Evolutionary conservation across 305 asterid genomes (phyloP).

Genomic region (Fraxinus velutina): DNA sequence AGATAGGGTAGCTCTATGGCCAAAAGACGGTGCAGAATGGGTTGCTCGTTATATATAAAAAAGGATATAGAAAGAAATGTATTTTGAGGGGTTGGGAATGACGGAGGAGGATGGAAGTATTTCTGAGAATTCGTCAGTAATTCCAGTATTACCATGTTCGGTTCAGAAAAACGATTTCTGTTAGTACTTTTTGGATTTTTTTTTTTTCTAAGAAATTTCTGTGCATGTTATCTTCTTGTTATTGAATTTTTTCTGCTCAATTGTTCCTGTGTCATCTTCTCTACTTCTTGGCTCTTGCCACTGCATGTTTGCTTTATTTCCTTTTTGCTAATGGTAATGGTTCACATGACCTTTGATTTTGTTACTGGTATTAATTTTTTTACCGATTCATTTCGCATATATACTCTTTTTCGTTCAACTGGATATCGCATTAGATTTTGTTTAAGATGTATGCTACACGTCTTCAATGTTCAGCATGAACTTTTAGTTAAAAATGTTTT

Average conservation of each 20-base stretch:
- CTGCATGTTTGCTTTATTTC: not conserved
- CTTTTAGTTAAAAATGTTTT: not conserved
- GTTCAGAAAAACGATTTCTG: no score
- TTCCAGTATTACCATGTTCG: no score
- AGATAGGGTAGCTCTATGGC: no score
- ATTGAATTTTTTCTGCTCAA: not conserved
- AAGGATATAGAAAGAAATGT: not conserved
- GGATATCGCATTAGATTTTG: no score
- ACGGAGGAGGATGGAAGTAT: not conserved
- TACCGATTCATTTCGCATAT: no score
- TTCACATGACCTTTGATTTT: not conserved
- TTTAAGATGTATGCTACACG: no score
- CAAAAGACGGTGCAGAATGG: no score
- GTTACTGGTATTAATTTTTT: not conserved
- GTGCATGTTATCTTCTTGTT: not conserved
- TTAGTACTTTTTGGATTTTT: no score
- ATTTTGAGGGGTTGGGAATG: not conserved
- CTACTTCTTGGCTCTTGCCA: not conserved
- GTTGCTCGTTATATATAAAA: not conserved
- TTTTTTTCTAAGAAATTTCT: not conserved
- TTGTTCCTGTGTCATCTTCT: not conserved
- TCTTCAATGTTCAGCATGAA: not conserved
- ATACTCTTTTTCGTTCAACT: not conserved
- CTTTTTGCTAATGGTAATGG: not conserved
- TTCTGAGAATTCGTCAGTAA: not conserved